Base-by-base conservation (phyloP, 73 alveolate genomes). In the Vitrella brassicaformis region DNA sequence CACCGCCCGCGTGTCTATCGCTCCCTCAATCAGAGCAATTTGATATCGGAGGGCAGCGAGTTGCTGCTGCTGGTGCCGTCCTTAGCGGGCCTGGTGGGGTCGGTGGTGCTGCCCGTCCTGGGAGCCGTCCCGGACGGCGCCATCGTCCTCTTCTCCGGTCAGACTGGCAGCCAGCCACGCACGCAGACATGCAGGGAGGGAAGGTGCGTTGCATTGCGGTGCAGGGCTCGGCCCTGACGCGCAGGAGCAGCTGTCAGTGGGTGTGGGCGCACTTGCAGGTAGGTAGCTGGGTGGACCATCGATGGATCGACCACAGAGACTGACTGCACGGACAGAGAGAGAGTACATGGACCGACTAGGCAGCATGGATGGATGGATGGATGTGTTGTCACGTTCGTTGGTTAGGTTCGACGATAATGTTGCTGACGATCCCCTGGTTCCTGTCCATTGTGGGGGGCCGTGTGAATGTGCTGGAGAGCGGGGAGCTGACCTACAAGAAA, bases 71-170 rank as follows among this genome's bases (percentile, higher is more conserved):
- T 78, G 30, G 69, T 78, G 25, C 84, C 84, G 1, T 56, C 69
- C 28, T n/a, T 56, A 56, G 66, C 84, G 69, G 82, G 82, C 47
- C 75, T 75, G 28, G 82, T 75, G 4, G 82, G 82, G 0, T 64
- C 74, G 29, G 75, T 75, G 0, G 82, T 75, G 31, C 70, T 75
- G 31, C 82, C 82, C 0, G 75, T 75, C 32, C 82, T 75, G 64
- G 82, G 82, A 7, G 82, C 82, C 14, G 82, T 75, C 31, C 82
- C 82, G 22, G 82, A 75, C 45, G 82, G 82, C 27, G 67, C 67
- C 75, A 75, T 75, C 70, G 47, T 76, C 28, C 78, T 76, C 29
- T 76, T 76, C 28, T 68, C 78, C 1, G 84, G 84, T 47, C 75
- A 67, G 28, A 67, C 27, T 0, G n/a, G 39, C 71, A 28, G 25